Evolutionary conservation across 177 flowering plant species (phyloP).

Genomic region (Vitis hybrid): DNA sequence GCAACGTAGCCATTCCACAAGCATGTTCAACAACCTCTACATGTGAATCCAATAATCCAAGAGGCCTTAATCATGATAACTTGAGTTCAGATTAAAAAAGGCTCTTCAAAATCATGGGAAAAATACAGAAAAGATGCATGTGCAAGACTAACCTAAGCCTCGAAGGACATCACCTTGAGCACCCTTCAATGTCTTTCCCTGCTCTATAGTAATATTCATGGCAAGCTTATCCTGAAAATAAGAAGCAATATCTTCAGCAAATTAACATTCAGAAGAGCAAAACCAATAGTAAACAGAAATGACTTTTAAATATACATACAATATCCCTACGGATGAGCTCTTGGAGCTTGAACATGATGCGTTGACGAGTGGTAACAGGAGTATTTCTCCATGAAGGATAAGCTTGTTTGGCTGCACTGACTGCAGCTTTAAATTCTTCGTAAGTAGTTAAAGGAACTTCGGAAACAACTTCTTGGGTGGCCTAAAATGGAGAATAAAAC

Average conservation of each 20-base stretch:
- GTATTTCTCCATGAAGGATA: conserved; percentile 75
- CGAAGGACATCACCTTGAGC: conserved; percentile 80
- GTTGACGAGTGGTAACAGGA: conserved; percentile 71
- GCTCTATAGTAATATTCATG: conserved; percentile 62
- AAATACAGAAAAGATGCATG: background rate
- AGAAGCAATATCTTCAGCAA: background rate
- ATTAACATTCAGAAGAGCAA: background rate
- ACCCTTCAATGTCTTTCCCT: conserved; percentile 83
- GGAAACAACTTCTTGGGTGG: conserved; percentile 83
- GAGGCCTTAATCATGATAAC: background rate
- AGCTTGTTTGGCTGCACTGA: conserved; percentile 75
- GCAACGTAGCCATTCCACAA: conserved; percentile 90
- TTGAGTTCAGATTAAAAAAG: background rate
- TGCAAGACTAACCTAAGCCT: conserved; percentile 60
- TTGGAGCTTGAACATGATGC: conserved; percentile 80
- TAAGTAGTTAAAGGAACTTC: conserved; percentile 77
- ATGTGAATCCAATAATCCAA: conserved; percentile 14
- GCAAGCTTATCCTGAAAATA: conserved; percentile 74
- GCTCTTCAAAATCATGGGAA: background rate
- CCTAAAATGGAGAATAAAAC: conserved; percentile 37
- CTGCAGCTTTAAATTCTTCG: conserved; percentile 87
- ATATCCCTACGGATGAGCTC: conserved; percentile 82
- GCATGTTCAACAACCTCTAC: conserved; percentile 98
- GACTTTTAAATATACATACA: conserved; percentile 27
- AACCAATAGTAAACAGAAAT: background rate